phyloP scores from a whole-genome alignment of 805 yeast species.

The Brettanomyces anomalus region DNA sequence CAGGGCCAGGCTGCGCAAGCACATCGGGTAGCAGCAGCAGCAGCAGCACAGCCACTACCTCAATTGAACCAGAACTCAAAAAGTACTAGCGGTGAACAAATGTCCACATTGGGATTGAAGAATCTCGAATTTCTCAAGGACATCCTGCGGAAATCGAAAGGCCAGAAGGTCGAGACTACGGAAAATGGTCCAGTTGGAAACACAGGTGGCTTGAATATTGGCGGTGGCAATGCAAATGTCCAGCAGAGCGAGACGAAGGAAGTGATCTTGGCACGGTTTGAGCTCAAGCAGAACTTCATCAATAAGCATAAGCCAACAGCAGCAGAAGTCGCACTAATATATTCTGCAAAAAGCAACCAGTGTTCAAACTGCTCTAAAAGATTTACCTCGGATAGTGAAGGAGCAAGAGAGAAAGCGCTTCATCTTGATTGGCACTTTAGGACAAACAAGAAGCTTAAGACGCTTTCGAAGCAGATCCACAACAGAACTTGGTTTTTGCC shows the following conservation, averaged over 20 bases:
- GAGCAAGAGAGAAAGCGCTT: slow-evolving; percentile 41
- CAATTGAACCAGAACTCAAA: too few species aligned
- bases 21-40: neutral
- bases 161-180: neutral
- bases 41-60: too few species aligned
- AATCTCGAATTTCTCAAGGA: slow-evolving; percentile 11
- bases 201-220: neutral
- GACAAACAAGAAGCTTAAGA: slow-evolving; percentile 65
- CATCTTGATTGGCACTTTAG: slow-evolving; percentile 97
- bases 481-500: slow-evolving; percentile 78
- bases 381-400: slow-evolving; percentile 53
- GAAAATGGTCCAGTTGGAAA: neutral
- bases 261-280: slow-evolving; percentile 15
- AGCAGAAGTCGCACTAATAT: slow-evolving; percentile 32
- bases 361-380: slow-evolving; percentile 89
- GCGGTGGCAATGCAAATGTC: neutral
- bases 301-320: slow-evolving; percentile 27
- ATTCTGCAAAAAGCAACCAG: slow-evolving; percentile 60
- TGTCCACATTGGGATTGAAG: slow-evolving; percentile 10
- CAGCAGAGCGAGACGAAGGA: slow-evolving; percentile 3
- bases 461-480: slow-evolving; percentile 43
- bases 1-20: slow-evolving; percentile 6
- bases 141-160: slow-evolving; percentile 10
- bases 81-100: slow-evolving; percentile 1
- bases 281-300: slow-evolving; percentile 29